Evolutionary conservation across 2,329 filamentous ascomycete genomes (phyloP), one percentile per base, ranked within the genome.

Genomic region (Talaromyces funiculosus): DNA sequence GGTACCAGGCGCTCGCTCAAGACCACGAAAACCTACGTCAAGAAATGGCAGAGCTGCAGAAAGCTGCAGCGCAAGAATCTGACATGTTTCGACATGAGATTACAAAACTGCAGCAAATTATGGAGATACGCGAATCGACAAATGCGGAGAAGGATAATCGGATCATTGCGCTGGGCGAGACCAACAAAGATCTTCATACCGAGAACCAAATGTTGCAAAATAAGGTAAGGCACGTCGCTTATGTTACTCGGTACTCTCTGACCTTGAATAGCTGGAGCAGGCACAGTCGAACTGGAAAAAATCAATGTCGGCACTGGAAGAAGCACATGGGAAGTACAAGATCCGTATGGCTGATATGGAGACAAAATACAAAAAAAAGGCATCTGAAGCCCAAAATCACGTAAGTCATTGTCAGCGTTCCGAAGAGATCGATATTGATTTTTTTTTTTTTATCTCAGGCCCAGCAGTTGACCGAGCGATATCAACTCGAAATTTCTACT

Each of bases 21-120:
- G 67, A 67, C 29, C 71, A 45, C 29, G 49, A 58, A 6, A 18
- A 26, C 6, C n/a, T 61, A 16, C 47, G 40, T 22, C 45, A 37
- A 20, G 40, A 58, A 16, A 38, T 60, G 22, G 29, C 29, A n/a
- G 57, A 54, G 51, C 16, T 59, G 5, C 57, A 54, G 47, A 60
- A 67, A 2, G 63, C 67, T 8, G 61, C 62, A n/a, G 43, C 66
- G 38, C 61, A 73, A 6, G 63, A 66, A 2, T 61, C 57, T 18
- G 62, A 49, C 4, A 60, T 63, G n/a, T 61, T 76, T 16, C 64
- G 66, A 43, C 61, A 65, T 35, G 68, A 75, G 20, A 55, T 74
- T 20, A 59, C 57, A 2, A 63, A 61, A 37, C 33, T 70, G 12
- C 64, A 66, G 10, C 53, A 63, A 45, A n/a, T 57, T 6, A 57